Conservation (phyloP, 257 asterid species). For the Gardenia jasminoides region DNA sequence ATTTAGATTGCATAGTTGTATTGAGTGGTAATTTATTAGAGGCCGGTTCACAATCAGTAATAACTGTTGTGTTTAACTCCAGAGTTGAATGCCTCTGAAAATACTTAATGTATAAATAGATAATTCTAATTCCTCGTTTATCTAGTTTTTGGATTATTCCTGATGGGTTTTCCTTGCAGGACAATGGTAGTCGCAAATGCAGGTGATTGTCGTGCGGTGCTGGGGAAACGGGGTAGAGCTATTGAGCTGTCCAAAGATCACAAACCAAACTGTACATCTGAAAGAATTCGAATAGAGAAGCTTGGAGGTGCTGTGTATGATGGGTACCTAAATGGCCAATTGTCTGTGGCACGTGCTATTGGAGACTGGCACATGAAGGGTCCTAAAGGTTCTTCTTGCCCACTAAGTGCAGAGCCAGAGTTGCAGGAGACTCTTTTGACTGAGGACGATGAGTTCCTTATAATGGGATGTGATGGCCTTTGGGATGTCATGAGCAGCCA, state of each 20-base stretch:
- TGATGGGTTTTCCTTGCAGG: constrained; percentile 41
- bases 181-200: constrained; percentile 83
- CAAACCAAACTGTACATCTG: constrained; percentile 69
- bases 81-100: not conserved
- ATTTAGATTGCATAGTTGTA: not conserved
- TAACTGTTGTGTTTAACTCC: not conserved
- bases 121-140: not conserved
- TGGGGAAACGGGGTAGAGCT: constrained; percentile 85
- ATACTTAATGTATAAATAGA: not conserved
- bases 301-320: constrained; percentile 88
- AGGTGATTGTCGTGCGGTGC: constrained; percentile 92
- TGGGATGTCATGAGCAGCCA: constrained; percentile 99
- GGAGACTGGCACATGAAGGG: constrained; percentile 99
- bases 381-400: constrained; percentile 66
- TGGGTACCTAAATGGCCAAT: constrained; percentile 86
- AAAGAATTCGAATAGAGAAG: constrained; percentile 65
- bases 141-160: constrained; percentile 1
- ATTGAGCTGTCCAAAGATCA: constrained; percentile 84
- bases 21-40: not conserved
- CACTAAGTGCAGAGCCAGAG: constrained; percentile 88
- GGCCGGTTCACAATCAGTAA: not conserved
- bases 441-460: constrained; percentile 88
- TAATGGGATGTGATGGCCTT: constrained; percentile 87
- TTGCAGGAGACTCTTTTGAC: constrained; percentile 59
- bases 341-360: constrained; percentile 84